Conservation (phyloP, 2,329 filamentous ascomycete genomes). For the Arthroderma uncinatum region DNA sequence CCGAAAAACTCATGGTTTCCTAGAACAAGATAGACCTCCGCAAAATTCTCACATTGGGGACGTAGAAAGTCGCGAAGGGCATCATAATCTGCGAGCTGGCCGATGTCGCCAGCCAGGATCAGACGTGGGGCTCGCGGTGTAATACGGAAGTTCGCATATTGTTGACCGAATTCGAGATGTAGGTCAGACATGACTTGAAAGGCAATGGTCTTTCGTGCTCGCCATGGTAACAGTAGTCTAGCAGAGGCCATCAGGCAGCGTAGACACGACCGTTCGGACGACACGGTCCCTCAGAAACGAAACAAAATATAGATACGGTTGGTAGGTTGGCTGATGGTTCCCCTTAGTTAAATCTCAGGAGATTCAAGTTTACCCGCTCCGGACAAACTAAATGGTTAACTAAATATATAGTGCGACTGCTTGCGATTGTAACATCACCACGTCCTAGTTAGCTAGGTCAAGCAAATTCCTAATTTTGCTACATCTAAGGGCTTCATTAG, state of each 20-base stretch:
- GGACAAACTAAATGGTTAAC: no score
- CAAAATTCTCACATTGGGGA: slow-evolving; percentile 19
- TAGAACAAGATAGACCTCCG: slow-evolving; percentile 23
- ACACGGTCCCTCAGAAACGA: no score
- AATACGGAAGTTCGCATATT: slow-evolving; percentile 12
- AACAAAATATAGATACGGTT: no score
- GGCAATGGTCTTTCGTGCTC: not conserved
- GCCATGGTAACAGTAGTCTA: not conserved
- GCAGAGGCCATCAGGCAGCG: not conserved
- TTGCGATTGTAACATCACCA: no score
- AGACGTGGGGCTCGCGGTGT: slow-evolving; percentile 14
- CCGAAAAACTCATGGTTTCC: slow-evolving; percentile 33
- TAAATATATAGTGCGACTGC: no score
- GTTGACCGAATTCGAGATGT: slow-evolving; percentile 12
- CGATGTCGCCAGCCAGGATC: slow-evolving; percentile 27
- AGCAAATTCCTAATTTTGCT: no score
- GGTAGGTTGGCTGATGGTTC: no score
- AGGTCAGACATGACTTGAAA: slow-evolving; percentile 13
- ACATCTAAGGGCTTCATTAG: no score
- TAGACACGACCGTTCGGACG: not conserved
- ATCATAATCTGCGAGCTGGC: slow-evolving; percentile 21
- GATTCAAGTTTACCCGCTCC: no score
- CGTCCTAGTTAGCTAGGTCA: no score
- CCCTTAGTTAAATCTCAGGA: no score
- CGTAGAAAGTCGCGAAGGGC: slow-evolving; percentile 19